Evolutionary conservation across 202 grass and related monocot genomes (phyloP).

Genomic region (Miscanthus sacchariflorus): DNA sequence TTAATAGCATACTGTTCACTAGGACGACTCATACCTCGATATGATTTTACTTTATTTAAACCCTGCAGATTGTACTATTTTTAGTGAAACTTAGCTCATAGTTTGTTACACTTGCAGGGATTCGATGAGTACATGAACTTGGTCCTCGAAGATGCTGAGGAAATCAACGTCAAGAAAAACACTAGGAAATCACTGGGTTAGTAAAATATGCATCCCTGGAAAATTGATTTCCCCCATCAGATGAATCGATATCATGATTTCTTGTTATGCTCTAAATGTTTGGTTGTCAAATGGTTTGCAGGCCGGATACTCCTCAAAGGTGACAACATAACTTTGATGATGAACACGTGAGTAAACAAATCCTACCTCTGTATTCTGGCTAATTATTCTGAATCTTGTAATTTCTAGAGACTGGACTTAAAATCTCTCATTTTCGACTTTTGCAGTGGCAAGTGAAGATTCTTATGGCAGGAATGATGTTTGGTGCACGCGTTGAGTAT

Average conservation of each 20-base stretch:
- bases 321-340: slow-evolving; percentile 95
- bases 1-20: not conserved
- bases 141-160: slow-evolving; percentile 87
- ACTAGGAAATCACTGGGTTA: slow-evolving; percentile 74
- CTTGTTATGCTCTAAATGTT: slow-evolving; percentile 22
- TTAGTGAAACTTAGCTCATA: not conserved
- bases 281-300: slow-evolving; percentile 44
- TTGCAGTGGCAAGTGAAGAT: slow-evolving; percentile 60
- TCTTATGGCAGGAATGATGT: not conserved
- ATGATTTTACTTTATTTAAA: not conserved
- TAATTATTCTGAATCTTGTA: not conserved
- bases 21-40: not conserved
- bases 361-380: not conserved
- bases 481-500: not conserved
- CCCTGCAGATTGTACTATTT: not conserved
- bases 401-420: not conserved
- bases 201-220: not conserved
- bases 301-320: slow-evolving; percentile 92
- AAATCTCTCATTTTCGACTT: not conserved
- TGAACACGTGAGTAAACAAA: slow-evolving; percentile 67
- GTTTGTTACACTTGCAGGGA: slow-evolving; percentile 48
- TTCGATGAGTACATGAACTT: slow-evolving; percentile 96
- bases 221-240: not conserved
- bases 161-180: slow-evolving; percentile 85
- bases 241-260: not conserved